Evolutionary conservation across 2,329 filamentous ascomycete species (phyloP), one percentile per base, ranked within the genome.

Genomic region (Fusarium sp.): DNA sequence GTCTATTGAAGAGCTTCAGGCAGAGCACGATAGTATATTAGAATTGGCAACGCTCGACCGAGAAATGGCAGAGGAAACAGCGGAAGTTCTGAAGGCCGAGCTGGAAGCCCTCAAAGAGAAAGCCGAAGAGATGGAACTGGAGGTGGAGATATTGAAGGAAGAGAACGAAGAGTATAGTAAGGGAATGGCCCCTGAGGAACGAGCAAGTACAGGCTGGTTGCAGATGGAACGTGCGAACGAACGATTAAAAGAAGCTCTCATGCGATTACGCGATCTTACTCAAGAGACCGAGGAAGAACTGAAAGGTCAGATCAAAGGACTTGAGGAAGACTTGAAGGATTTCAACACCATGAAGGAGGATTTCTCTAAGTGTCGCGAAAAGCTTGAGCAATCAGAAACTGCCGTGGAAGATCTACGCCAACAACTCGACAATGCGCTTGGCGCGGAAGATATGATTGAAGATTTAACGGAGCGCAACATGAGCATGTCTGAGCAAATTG

Each of bases 21-120:
- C 93, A 11, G 94, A 98, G 73, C 91, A 97, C 79, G 96, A 98
- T 33, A 88, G 91, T 6, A 89, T 92, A 10, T 83, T 98, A 77
- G 96, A 99, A 81, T 89, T 96, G 81, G 94, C 94, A 10, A 92
- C 93, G 0, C 84, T 99, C 30, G 96, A 99, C 78, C 90, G 93
- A 46, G 95, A 99, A 80, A 97, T 98, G 93, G 96, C 96, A 0
- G 95, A 99, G 80, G 95, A 98, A 81, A 94, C 91, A 45, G 92
- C 93, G 1, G 96, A 98, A 73, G 90, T 92, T 20, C 85, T 92
- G 54, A 96, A 94, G 79, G 87, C 89, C 3, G 95, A 99, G 77
- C 84, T 97, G 27, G 93, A 97, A 40, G 87, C 89, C 4, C 80
- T 97, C 57, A 93, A 93, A 76, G 83, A 88, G 63, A 94, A 91